Conservation (phyloP, 1,139 yeast genomes). For the Kazachstania sp. region DNA sequence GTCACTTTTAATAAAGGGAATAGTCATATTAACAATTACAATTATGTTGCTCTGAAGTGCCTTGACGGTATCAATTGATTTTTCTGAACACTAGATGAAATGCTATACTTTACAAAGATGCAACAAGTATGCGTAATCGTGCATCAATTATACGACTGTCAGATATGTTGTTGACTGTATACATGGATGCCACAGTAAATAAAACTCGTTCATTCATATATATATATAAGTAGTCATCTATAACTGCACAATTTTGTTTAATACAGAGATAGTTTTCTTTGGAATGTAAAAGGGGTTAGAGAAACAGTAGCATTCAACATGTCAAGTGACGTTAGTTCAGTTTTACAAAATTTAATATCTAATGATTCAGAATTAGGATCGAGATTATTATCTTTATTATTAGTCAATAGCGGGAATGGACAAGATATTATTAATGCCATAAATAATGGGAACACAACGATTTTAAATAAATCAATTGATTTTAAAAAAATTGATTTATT, state of each 20-base stretch:
- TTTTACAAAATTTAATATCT: constrained; percentile 18
- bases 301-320: background rate
- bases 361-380: constrained; percentile 28
- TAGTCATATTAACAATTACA: no score
- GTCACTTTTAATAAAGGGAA: no score
- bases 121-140: no score
- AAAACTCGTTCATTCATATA: background rate
- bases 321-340: constrained; percentile 1
- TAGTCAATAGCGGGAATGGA: constrained; percentile 26
- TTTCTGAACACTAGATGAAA: no score
- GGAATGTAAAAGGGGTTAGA: background rate
- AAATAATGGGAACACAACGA: constrained; percentile 17
- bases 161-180: no score
- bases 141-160: no score
- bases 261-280: background rate
- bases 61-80: no score
- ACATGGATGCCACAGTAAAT: no score
- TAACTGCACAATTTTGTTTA: background rate
- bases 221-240: background rate
- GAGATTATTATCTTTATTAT: constrained; percentile 23
- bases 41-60: no score
- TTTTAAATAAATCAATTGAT: constrained; percentile 7
- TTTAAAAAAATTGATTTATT: background rate
- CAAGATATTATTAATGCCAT: constrained; percentile 24
- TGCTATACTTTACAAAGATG: no score